Evolutionary conservation across 352 stramenopile genomes (phyloP).

Genomic region (Blastocystis sp.): DNA sequence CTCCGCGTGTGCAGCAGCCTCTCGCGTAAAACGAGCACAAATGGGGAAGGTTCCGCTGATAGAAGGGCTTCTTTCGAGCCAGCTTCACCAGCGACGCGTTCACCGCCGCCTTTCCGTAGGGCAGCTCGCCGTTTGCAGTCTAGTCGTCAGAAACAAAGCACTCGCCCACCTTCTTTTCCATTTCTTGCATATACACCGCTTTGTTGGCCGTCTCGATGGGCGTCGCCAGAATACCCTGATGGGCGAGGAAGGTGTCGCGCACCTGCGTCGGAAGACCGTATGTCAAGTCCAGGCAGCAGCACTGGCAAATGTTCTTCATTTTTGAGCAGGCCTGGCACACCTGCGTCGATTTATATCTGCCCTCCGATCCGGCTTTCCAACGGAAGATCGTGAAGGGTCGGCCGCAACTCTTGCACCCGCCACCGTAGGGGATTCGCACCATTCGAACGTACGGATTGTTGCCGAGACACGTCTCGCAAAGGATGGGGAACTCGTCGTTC

Average conservation of each 20-base stretch:
- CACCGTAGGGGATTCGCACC: constrained; percentile 93
- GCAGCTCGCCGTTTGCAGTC: constrained; percentile 40
- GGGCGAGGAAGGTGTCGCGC: constrained; percentile 75
- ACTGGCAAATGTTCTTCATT: constrained; percentile 99
- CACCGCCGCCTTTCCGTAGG: constrained; percentile 76
- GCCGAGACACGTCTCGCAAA: constrained; percentile 96
- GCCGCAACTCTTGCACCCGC: constrained; percentile 96
- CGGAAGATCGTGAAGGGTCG: constrained; percentile 95
- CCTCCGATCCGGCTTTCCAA: constrained; percentile 94
- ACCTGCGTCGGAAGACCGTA: constrained; percentile 83
- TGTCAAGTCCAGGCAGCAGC: constrained; percentile 95
- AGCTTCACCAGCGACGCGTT: constrained; percentile 83
- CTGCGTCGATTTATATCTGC: constrained; percentile 94
- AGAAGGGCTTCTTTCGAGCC: constrained; percentile 84
- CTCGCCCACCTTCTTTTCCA: constrained; percentile 85
- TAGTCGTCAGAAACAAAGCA: constrained; percentile 83
- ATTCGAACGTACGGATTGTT: constrained; percentile 99
- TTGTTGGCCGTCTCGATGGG: constrained; percentile 86
- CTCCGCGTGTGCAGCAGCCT: constrained; percentile 85
- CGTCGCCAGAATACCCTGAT: constrained; percentile 80
- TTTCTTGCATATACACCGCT: constrained; percentile 88
- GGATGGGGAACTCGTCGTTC: constrained; percentile 93
- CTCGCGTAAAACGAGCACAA: constrained; percentile 87
- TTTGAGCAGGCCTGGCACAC: constrained; percentile 96
- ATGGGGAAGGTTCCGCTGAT: constrained; percentile 86